phyloP scores from a whole-genome alignment of 2,329 filamentous ascomycete species.

The Colletotrichum sp. region DNA sequence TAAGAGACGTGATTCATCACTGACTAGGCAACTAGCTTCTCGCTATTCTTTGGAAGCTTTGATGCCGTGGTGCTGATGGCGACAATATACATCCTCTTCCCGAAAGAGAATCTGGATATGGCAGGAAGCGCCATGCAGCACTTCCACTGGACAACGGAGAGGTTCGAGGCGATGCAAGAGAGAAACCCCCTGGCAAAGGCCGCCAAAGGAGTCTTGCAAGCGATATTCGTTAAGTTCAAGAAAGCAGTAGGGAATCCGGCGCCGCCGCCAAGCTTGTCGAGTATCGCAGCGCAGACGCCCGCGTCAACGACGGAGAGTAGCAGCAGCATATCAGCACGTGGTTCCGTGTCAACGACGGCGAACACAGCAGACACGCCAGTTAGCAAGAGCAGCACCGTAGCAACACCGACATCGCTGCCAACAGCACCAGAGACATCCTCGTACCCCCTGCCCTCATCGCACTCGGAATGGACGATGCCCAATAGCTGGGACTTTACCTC shows the following conservation, averaged over 20 bases:
- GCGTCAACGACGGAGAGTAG: constrained; percentile 21
- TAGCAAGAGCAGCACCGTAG: constrained; percentile 18
- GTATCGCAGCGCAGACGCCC: constrained; percentile 12
- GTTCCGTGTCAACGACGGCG: constrained; percentile 13
- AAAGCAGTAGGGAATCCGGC: constrained; percentile 46
- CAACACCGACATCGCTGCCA: constrained; percentile 16
- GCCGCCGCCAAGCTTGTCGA: constrained; percentile 17
- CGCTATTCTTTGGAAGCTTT: constrained; percentile 67
- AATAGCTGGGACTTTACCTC: constrained; percentile 52
- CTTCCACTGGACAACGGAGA: constrained; percentile 63
- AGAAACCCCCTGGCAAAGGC: constrained; percentile 59
- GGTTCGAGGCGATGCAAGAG: constrained; percentile 60
- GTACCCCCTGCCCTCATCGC: constrained; percentile 13
- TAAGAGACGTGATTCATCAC: background rate
- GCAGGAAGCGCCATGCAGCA: constrained; percentile 55
- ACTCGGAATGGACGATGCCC: constrained; percentile 42
- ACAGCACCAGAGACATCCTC: constrained; percentile 29
- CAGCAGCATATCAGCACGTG: constrained; percentile 13
- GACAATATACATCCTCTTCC: constrained; percentile 66
- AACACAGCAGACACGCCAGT: constrained; percentile 20
- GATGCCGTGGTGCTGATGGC: constrained; percentile 67
- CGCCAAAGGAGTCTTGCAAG: constrained; percentile 59
- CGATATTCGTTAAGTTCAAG: constrained; percentile 58
- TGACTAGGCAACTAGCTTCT: constrained; percentile 39
- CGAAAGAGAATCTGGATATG: constrained; percentile 56